Evolutionary conservation across 306 rosid species (phyloP), one percentile per base, ranked within the genome.

Genomic region (Aeschynomene evenia): DNA sequence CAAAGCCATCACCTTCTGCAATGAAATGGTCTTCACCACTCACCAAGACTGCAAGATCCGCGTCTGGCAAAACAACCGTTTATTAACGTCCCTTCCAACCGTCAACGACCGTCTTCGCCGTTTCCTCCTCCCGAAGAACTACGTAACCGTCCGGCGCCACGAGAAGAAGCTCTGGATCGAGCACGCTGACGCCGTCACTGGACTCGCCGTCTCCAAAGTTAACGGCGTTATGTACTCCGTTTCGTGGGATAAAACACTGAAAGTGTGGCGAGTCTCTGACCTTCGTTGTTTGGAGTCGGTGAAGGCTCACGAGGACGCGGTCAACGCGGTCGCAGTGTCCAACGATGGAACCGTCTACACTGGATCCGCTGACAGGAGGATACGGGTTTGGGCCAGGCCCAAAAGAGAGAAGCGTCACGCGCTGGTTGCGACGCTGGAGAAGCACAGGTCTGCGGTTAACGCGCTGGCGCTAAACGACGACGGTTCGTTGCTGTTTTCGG

Each of bases 31-130:
- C 33, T 77, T 94, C 78, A 88, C 96, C 21, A 77, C 92, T 2
- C 98, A 94, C 82, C 98, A 94, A 65, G 91, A 94, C 76, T 76
- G 83, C 55, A 90, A 87, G 62, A 90, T 94, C 74, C 87, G 95
- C 4, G 91, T 85, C 12, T 90, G 98, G 98, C 6, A 9, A 18
- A 20, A 26, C 39, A 70, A 78, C 70, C 74, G 72, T 28, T 29
- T 81, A 10, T 1, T 88, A 22, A 76, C 88, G 6, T 15, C 79
- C 3, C 98, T 94, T 19, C 98, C 98, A 8, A 90, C 98, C 14
- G 49, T 84, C 37, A 82, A 60, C 64, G 98, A 94, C 72, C 88
- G 90, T 37, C 55, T 91, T 0, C 87, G 85, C 54, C 92, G 96
- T 12, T 91, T 80, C 68, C 54, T 83, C 2, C 72, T 90, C 28